phyloP scores from a whole-genome alignment of 2,329 filamentous ascomycete genomes.

The Colletotrichum liaoningense region DNA sequence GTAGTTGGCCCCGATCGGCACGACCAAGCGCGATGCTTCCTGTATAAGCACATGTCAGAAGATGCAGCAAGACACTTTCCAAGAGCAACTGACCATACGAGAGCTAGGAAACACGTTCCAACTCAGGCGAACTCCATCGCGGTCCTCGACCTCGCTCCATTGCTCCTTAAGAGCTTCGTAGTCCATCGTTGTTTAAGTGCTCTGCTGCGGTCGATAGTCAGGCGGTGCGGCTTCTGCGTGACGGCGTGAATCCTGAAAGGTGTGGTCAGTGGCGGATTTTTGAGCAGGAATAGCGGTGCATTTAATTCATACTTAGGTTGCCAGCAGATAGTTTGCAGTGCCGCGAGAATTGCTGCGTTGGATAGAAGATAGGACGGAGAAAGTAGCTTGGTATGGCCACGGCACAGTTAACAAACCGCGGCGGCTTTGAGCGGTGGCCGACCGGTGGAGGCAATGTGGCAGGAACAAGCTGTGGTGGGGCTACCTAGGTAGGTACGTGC shows the following conservation, averaged over 20 bases:
- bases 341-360: background rate
- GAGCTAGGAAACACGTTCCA: conserved; percentile 99
- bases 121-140: conserved; percentile 93
- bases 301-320: background rate
- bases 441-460: background rate
- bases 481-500: no score
- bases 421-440: background rate
- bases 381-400: conserved; percentile 16
- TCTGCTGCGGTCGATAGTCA: background rate
- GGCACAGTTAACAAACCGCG: background rate
- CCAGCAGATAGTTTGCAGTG: background rate
- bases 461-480: background rate
- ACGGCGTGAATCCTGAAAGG: no score
- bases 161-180: conserved; percentile 94
- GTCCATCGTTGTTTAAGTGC: conserved; percentile 71
- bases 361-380: background rate
- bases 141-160: conserved; percentile 96
- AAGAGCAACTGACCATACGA: conserved; percentile 78
- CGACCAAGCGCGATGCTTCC: conserved; percentile 94
- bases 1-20: conserved; percentile 95
- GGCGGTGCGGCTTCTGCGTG: background rate
- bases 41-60: conserved; percentile 50
- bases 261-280: background rate
- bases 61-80: background rate
- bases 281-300: background rate